phyloP scores from a whole-genome alignment of 164 flowering plant genomes.

The Vitis labrusca region DNA sequence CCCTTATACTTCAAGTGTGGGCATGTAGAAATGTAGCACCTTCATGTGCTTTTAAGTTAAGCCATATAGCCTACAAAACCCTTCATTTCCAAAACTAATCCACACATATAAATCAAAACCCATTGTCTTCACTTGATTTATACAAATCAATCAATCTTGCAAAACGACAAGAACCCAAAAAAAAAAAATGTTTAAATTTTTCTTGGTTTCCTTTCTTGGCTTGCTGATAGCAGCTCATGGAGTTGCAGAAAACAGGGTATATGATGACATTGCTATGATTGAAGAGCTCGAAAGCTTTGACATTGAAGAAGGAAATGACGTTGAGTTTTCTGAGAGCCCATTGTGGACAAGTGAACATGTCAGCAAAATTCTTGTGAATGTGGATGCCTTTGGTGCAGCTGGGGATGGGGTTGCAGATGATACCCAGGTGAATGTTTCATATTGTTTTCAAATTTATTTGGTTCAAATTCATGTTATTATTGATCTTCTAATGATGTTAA shows the following conservation, averaged over 20 bases:
- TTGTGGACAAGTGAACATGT: constrained; percentile 42
- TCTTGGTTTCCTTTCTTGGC: constrained; percentile 44
- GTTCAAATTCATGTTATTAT: too few species aligned
- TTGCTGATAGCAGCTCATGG: constrained; percentile 39
- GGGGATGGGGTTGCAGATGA: constrained; percentile 97
- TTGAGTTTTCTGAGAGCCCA: constrained; percentile 31
- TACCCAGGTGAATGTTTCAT: constrained; percentile 57
- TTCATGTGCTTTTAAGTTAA: constrained; percentile 77
- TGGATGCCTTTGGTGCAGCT: constrained; percentile 82
- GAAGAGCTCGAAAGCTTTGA: constrained; percentile 45
- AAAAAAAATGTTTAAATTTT: constrained; percentile 46
- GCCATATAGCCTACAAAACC: constrained; percentile 45
- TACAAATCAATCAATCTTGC: constrained; percentile 29
- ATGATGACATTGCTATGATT: constrained; percentile 21
- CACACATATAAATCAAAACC: constrained; percentile 48
- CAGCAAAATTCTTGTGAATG: constrained; percentile 66
- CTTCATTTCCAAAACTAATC: constrained; percentile 45
- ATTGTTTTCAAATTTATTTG: background rate
- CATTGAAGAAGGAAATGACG: constrained; percentile 42
- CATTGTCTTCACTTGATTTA: constrained; percentile 32
- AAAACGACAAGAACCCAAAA: constrained; percentile 15
- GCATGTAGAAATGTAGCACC: constrained; percentile 40
- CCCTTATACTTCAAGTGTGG: constrained; percentile 69
- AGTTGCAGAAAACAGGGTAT: constrained; percentile 26
- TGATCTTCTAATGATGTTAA: too few species aligned